Base-by-base conservation (phyloP, 805 yeast genomes). In the Kregervanrija fluxuum region DNA sequence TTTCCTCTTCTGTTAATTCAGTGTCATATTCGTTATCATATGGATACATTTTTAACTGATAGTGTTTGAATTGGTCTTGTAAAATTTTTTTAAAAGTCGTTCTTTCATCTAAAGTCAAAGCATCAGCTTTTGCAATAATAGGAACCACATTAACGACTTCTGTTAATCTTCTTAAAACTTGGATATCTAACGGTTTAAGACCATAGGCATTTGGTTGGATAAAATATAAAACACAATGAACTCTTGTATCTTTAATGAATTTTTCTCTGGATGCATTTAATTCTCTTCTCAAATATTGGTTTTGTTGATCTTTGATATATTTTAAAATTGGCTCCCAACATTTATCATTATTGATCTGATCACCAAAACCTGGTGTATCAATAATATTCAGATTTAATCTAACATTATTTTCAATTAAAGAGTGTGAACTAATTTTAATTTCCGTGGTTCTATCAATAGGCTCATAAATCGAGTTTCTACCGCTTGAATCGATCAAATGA, bases 311-410 rank as follows among this genome's bases (percentile, higher is more conserved):
- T 68, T 90, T 90, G 62, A 90, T 87, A 68, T 89, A 90, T 67
- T 87, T 88, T 52, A 90, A 82, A 50, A 90, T 81, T 43, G 96
- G 96, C 56, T 90, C 98, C 96, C 97, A 91, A 67, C 95, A 89
- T 66, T 84, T 85, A 57, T 86, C 95, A 66, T 90, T 90, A 69
- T 89, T 86, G 54, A 93, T 85, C 68, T 86, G 96, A 71, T 93
- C 99, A 35, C 96, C 98, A 71, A 88, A 93, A 12, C 98, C 98
- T 15, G 98, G 98, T 3, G 99, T 93, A 63, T 93, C 99, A 60
- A 93, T 86, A 45, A 93, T 80, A 56, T 88, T 90, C 51, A 93
- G 70, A 57, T 83, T 83, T 62, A 93, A 77, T 50, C 82, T 80
- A 46, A 93, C 98, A 52, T 85, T 85, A 63, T 88, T 89, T 67